Conservation (phyloP, 139 green algal genomes). For the Chlamydomonas sp. region DNA sequence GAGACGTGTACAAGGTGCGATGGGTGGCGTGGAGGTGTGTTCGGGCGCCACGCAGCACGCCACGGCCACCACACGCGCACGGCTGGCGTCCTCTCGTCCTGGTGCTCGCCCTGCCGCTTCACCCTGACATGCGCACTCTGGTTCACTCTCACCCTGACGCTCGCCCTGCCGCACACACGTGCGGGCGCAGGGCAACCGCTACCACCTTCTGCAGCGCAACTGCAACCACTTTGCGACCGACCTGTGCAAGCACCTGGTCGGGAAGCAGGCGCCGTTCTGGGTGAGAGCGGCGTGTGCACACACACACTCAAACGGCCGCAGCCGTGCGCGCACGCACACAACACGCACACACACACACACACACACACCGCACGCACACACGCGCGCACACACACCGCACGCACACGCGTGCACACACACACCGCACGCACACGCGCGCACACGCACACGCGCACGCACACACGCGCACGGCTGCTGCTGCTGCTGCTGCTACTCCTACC, state of each 20-base stretch:
- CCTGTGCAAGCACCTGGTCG: constrained; percentile 58
- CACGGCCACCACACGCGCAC: too few relatives aligned
- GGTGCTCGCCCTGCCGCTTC: too few relatives aligned
- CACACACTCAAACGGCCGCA: neutral
- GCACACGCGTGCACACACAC: neutral
- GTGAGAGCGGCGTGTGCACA: constrained; percentile 23
- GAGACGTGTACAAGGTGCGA: neutral
- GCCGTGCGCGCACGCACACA: neutral
- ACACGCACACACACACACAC: neutral
- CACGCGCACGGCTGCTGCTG: neutral
- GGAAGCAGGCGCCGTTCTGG: constrained; percentile 56
- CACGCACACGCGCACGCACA: neutral
- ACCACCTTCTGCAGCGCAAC: constrained; percentile 84
- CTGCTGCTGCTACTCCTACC: constrained; percentile 11
- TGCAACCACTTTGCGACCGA: constrained; percentile 83
- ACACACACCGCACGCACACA: neutral
- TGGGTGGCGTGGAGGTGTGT: neutral
- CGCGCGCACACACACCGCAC: neutral
- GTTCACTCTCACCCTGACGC: too few relatives aligned
- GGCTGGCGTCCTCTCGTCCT: too few relatives aligned
- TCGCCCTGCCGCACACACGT: too few relatives aligned
- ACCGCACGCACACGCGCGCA: neutral
- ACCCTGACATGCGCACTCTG: too few relatives aligned
- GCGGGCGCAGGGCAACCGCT: constrained; percentile 68
- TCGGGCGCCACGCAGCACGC: neutral